These are phyloP conservation scores for Mortierella antarctica DNA, from an alignment of 192 early-diverging fungal genomes.

Conservation along the genomic window DNA sequence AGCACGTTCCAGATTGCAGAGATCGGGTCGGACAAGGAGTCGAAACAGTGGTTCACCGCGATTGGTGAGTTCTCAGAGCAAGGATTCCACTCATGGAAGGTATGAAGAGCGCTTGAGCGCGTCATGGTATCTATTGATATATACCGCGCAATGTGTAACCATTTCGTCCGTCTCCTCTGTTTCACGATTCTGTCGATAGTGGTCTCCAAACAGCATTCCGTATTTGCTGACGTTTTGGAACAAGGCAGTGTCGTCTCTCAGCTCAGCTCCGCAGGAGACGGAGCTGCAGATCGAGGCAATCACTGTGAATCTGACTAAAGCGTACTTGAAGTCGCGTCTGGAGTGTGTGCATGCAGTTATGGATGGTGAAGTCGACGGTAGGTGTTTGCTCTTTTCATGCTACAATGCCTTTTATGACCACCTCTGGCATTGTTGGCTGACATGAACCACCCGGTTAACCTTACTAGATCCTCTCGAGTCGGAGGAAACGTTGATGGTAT, in stretches of 20 bases:
- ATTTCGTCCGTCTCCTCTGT: neutral
- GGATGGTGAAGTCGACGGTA: slow-evolving; percentile 68
- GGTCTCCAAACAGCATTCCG: slow-evolving; percentile 76
- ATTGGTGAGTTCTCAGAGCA: slow-evolving; percentile 72
- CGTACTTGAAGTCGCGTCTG: slow-evolving; percentile 62
- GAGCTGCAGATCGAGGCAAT: slow-evolving; percentile 18
- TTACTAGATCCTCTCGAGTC: slow-evolving; percentile 69
- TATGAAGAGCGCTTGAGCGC: slow-evolving; percentile 21
- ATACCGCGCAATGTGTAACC: neutral
- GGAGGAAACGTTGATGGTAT: slow-evolving; percentile 73
- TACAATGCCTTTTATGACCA: too few relatives aligned
- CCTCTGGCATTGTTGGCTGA: too few relatives aligned
- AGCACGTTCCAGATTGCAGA: slow-evolving; percentile 83
- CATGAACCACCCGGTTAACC: neutral
- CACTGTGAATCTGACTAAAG: slow-evolving; percentile 51
- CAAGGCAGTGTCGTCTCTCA: slow-evolving; percentile 70
- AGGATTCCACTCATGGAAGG: slow-evolving; percentile 72
- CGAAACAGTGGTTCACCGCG: slow-evolving; percentile 70
- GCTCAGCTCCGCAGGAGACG: slow-evolving; percentile 23
- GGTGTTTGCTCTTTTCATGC: neutral
- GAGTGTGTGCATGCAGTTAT: slow-evolving; percentile 60
- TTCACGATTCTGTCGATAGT: slow-evolving; percentile 52
- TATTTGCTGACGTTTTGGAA: slow-evolving; percentile 91
- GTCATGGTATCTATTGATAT: neutral
- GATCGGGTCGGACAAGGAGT: slow-evolving; percentile 73